Evolutionary conservation across 768 basidiomycete species (phyloP).

Genomic region (Leccinellum luteum): DNA sequence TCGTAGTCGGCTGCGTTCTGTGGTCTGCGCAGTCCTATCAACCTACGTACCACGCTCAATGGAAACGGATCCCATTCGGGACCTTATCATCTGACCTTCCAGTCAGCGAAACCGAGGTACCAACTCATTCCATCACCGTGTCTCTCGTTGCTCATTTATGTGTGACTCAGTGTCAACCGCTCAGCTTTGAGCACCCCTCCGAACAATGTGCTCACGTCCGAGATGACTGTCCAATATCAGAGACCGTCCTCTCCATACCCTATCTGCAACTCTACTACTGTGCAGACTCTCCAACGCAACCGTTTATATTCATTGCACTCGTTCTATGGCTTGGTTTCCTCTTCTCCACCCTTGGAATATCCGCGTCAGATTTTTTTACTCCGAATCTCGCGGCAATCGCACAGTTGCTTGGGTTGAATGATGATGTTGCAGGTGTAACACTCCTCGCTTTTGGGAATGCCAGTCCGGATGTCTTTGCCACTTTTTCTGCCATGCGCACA

Average conservation of each 20-base stretch:
- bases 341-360: slow-evolving; percentile 94
- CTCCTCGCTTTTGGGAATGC: slow-evolving; percentile 98
- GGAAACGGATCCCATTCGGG: slow-evolving; percentile 9
- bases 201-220: slow-evolving; percentile 67
- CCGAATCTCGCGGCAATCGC: slow-evolving; percentile 93
- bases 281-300: slow-evolving; percentile 50
- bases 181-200: slow-evolving; percentile 42
- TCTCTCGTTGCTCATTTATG: background rate
- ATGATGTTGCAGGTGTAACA: slow-evolving; percentile 94
- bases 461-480: slow-evolving; percentile 94
- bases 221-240: slow-evolving; percentile 51
- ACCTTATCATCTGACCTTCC: background rate
- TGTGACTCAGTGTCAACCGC: slow-evolving; percentile 58
- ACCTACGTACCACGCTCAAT: background rate
- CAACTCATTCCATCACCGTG: background rate
- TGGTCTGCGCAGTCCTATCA: slow-evolving; percentile 49
- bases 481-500: slow-evolving; percentile 87
- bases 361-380: slow-evolving; percentile 95
- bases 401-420: slow-evolving; percentile 79
- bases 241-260: slow-evolving; percentile 66
- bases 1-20: slow-evolving; percentile 54
- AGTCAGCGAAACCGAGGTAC: slow-evolving; percentile 9
- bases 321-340: slow-evolving; percentile 85
- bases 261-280: slow-evolving; percentile 77
- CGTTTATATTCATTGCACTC: slow-evolving; percentile 59